These are phyloP conservation scores for Clitocybe nebularis DNA, from an alignment of 1,284 basidiomycete species.

Conservation along the genomic window DNA sequence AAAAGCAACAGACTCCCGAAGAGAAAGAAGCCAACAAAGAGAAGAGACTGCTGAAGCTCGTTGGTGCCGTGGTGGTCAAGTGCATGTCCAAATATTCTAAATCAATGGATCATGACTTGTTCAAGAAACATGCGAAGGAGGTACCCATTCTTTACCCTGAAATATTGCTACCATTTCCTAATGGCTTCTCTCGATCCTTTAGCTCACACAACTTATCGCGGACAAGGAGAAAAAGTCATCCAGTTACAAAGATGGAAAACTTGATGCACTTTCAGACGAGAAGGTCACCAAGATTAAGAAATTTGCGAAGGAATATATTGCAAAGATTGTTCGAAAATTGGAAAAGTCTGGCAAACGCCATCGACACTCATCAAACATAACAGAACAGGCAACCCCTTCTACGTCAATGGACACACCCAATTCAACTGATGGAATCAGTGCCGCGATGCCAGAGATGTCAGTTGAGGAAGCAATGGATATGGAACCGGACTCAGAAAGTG, in stretches of 20 bases:
- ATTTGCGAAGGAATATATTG: conserved; percentile 87
- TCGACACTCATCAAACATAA: conserved; percentile 23
- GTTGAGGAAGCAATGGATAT: conserved; percentile 20
- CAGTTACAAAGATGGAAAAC: conserved; percentile 66
- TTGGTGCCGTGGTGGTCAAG: conserved; percentile 88
- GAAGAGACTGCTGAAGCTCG: conserved; percentile 78
- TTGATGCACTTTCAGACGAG: conserved; percentile 80
- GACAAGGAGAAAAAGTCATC: conserved; percentile 92
- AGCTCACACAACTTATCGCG: conserved; percentile 65
- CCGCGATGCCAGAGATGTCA: conserved; percentile 19
- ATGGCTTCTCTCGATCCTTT: background rate
- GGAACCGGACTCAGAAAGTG: conserved; percentile 17
- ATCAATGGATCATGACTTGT: conserved; percentile 77
- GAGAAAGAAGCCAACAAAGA: conserved; percentile 73
- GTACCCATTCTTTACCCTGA: conserved; percentile 39
- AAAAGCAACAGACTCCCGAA: conserved; percentile 43
- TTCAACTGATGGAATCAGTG: conserved; percentile 30
- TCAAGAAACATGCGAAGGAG: conserved; percentile 96
- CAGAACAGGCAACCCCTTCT: conserved; percentile 26
- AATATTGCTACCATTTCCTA: background rate
- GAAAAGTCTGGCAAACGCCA: conserved; percentile 44
- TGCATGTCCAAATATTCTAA: conserved; percentile 88
- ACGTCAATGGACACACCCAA: conserved; percentile 35
- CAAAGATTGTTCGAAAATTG: conserved; percentile 61
- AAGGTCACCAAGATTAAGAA: conserved; percentile 89